These are phyloP conservation scores for Fonsecaea pedrosoi DNA, from an alignment of 2,329 filamentous ascomycete genomes.

Conservation along the genomic window DNA sequence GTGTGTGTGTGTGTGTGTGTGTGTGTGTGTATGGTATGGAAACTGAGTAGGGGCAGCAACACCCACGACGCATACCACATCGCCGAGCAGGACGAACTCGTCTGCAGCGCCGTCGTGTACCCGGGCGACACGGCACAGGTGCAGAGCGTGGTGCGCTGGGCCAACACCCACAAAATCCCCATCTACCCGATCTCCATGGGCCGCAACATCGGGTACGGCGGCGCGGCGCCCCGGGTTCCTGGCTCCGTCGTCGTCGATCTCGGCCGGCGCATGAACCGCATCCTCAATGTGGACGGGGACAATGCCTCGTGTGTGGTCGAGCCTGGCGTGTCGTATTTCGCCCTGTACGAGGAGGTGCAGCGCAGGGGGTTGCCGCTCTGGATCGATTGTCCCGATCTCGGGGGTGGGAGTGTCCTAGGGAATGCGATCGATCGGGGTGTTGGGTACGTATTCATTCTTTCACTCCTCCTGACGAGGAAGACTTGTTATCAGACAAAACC, in stretches of 20 bases:
- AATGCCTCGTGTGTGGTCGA: conserved; percentile 46
- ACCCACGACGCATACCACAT: conserved; percentile 55
- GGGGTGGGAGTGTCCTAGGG: conserved; percentile 59
- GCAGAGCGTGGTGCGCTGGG: conserved; percentile 43
- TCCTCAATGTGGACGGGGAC: conserved; percentile 45
- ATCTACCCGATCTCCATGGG: conserved; percentile 49
- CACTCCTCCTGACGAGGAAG: no score
- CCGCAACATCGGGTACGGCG: conserved; percentile 58
- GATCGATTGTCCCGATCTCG: conserved; percentile 58
- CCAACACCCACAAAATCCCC: conserved; percentile 46
- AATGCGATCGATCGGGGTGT: conserved; percentile 58
- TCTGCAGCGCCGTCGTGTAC: conserved; percentile 54
- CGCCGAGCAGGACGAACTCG: conserved; percentile 52
- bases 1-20: no score
- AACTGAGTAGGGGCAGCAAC: conserved; percentile 38
- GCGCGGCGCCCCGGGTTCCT: conserved; percentile 54
- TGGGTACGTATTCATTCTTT: conserved; percentile 37
- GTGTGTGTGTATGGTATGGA: no score
- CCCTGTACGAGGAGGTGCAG: conserved; percentile 53
- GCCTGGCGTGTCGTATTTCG: conserved; percentile 56
- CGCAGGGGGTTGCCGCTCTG: conserved; percentile 51
- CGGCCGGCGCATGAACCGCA: conserved; percentile 47
- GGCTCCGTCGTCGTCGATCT: conserved; percentile 57
- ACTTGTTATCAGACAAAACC: no score
- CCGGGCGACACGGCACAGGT: conserved; percentile 46